A percentile compares a stretch with the other conserved stretches of the same genome.
phyloP scores from a whole-genome alignment of 495 filamentous ascomycete species.

The Massariosphaeria phaeospora region DNA sequence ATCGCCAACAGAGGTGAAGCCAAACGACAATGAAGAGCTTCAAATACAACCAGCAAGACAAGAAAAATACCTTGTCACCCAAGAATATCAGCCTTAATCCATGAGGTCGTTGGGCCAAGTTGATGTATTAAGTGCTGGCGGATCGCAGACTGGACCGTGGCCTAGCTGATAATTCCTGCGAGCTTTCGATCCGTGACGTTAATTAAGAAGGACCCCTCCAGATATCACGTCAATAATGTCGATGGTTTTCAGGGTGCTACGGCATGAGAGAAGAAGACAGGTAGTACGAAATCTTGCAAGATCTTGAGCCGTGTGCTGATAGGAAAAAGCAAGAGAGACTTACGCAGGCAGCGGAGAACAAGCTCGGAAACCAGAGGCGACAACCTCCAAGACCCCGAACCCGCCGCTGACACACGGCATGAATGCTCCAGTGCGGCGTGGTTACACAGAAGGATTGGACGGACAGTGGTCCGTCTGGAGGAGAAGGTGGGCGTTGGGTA shows the following conservation, averaged over 20 bases:
- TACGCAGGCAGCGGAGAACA: slow-evolving; percentile 3
- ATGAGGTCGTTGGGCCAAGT: slow-evolving; percentile 21
- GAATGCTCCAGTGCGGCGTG: slow-evolving; percentile 16
- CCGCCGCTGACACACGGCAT: slow-evolving; percentile 28
- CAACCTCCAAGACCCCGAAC: slow-evolving; percentile 2
- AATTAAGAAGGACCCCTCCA: slow-evolving; percentile 30
- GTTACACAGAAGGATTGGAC: slow-evolving; percentile 26
- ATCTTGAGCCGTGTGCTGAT: slow-evolving; percentile 8
- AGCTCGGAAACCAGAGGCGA: slow-evolving; percentile 19
- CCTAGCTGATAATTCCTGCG: slow-evolving; percentile 11
- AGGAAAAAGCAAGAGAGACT: slow-evolving; percentile 21
- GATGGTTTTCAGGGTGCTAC: slow-evolving; percentile 32
- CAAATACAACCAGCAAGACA: slow-evolving; percentile 25
- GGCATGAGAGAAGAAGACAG: slow-evolving; percentile 23
- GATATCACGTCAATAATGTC: slow-evolving; percentile 33
- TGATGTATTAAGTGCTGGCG: slow-evolving; percentile 27
- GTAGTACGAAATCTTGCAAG: slow-evolving; percentile 32
- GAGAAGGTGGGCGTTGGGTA: slow-evolving; percentile 17
- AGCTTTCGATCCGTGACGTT: slow-evolving; percentile 22
- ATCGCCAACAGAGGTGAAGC: slow-evolving; percentile 16
- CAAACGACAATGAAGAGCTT: slow-evolving; percentile 19
- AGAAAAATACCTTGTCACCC: neutral
- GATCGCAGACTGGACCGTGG: slow-evolving; percentile 29
- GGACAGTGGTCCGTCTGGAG: slow-evolving; percentile 12
- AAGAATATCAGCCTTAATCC: slow-evolving; percentile 29